A percentile compares a stretch with the other conserved stretches of the same genome.
These are phyloP conservation scores for Sphagnum contortum DNA, from an alignment of 225 moss, liverwort and hornwort genomes.

Conservation along the genomic window DNA sequence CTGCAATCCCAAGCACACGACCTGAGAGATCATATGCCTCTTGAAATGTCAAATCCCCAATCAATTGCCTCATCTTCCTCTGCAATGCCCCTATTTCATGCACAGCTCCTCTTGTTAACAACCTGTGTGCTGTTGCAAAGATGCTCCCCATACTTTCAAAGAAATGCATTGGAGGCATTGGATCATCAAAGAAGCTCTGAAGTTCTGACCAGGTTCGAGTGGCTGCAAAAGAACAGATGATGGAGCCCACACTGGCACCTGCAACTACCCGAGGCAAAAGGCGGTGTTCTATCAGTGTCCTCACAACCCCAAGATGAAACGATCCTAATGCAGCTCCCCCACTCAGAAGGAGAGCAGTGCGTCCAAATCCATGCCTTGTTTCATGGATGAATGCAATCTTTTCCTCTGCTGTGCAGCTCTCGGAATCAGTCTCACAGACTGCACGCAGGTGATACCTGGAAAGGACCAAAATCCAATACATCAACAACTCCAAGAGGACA, in stretches of 20 bases:
- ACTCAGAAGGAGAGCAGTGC: conserved; percentile 90
- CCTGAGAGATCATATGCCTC: conserved; percentile 98
- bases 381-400: conserved; percentile 93
- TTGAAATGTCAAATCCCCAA: conserved; percentile 95
- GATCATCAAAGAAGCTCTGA: conserved; percentile 85
- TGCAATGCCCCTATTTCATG: conserved; percentile 88
- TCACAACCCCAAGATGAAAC: conserved; percentile 91
- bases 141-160: conserved; percentile 99
- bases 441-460: conserved; percentile 68
- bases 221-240: conserved; percentile 91
- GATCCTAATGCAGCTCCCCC: conserved; percentile 95
- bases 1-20: conserved; percentile 89
- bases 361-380: conserved; percentile 92
- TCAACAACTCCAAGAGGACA: too few relatives aligned
- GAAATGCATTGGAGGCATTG: conserved; percentile 85
- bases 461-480: too few relatives aligned
- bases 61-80: conserved; percentile 91
- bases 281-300: conserved; percentile 88
- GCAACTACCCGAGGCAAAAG: conserved; percentile 90
- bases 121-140: conserved; percentile 85
- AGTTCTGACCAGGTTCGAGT: conserved; percentile 97
- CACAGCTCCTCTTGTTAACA: conserved; percentile 84
- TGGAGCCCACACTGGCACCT: conserved; percentile 95
- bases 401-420: conserved; percentile 79
- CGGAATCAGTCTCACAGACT: conserved; percentile 85